Conservation (phyloP, 1,284 basidiomycete species). For the Leccinum griseonigrum region DNA sequence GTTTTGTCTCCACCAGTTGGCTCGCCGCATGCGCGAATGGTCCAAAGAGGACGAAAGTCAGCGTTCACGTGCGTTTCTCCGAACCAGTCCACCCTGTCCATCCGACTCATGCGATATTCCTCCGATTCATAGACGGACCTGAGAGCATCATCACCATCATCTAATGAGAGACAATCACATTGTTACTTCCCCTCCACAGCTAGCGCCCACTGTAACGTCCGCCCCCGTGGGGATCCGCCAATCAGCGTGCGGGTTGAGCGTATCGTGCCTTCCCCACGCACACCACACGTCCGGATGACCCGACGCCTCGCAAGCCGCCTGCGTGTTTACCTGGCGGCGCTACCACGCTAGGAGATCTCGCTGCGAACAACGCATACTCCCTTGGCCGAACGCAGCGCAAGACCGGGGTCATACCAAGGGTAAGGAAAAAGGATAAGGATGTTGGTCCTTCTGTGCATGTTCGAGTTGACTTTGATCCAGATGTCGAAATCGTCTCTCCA, state of each 20-base stretch:
- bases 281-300: no score
- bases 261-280: conserved; percentile 42
- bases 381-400: conserved; percentile 10
- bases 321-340: conserved; percentile 25
- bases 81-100: background rate
- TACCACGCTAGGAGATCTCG: conserved; percentile 19
- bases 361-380: conserved; percentile 18
- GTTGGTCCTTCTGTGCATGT: background rate
- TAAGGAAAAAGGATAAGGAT: conserved; percentile 7
- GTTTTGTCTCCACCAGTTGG: conserved; percentile 44
- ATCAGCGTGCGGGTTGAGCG: conserved; percentile 58
- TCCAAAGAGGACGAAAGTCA: conserved; percentile 38
- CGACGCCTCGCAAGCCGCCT: conserved; percentile 67
- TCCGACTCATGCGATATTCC: background rate
- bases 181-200: no score
- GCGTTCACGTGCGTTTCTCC: conserved; percentile 51
- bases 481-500: background rate
- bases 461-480: background rate
- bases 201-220: no score
- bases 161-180: no score
- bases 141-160: conserved; percentile 68
- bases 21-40: conserved; percentile 17
- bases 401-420: conserved; percentile 4
- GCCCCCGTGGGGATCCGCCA: conserved; percentile 16
- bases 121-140: conserved; percentile 45